phyloP scores from a whole-genome alignment of 1,284 basidiomycete species.

The Heterobasidion annosum region DNA sequence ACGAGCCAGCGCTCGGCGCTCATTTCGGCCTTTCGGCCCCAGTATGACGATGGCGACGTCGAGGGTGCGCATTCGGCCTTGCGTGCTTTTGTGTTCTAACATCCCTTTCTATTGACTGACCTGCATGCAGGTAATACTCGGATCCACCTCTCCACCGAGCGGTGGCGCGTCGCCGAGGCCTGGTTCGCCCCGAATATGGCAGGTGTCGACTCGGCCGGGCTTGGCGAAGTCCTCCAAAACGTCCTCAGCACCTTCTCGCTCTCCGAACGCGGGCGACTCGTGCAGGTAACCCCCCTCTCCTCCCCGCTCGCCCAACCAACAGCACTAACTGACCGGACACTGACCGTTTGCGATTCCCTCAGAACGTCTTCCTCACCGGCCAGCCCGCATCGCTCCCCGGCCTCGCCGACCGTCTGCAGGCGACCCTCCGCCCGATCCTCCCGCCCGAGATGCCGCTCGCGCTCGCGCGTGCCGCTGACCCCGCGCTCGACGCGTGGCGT shows the following conservation, averaged over 20 bases:
- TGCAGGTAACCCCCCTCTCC: conserved; percentile 16
- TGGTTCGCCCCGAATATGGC: conserved; percentile 93
- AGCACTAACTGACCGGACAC: too few species aligned
- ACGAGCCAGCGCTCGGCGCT: conserved; percentile 12
- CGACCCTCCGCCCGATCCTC: conserved; percentile 70
- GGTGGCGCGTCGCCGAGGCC: conserved; percentile 89
- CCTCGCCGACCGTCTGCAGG: conserved; percentile 59
- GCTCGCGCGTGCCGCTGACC: conserved; percentile 56
- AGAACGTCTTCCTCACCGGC: conserved; percentile 93
- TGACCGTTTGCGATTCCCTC: conserved; percentile 1
- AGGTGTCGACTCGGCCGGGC: conserved; percentile 89
- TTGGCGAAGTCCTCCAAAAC: conserved; percentile 86
- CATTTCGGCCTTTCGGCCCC: conserved; percentile 11
- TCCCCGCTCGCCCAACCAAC: not conserved
- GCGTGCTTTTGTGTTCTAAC: not conserved
- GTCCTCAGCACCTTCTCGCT: conserved; percentile 78
- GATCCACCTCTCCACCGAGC: conserved; percentile 90
- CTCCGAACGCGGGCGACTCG: conserved; percentile 35
- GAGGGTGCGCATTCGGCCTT: conserved; percentile 7
- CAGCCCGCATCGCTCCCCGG: conserved; percentile 72
- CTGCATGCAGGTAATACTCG: conserved; percentile 35
- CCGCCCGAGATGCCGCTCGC: conserved; percentile 69
- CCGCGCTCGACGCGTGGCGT: conserved; percentile 78
- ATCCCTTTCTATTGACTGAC: not conserved
- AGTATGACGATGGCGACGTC: conserved; percentile 12